These are phyloP conservation scores for Corrigiola litoralis DNA, from an alignment of 179 eudicot genomes.

Conservation along the genomic window DNA sequence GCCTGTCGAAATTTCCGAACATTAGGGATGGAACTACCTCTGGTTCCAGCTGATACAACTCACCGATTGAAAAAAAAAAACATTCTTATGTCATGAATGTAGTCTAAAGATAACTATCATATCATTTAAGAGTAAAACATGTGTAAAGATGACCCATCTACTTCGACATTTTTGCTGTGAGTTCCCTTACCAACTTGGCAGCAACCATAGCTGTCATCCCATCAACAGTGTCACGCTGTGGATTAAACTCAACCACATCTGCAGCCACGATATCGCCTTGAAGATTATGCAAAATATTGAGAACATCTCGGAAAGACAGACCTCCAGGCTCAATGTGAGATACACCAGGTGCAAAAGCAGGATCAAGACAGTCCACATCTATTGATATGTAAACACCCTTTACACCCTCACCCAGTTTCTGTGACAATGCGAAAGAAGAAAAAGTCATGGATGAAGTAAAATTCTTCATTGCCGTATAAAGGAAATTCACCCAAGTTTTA, in stretches of 20 bases:
- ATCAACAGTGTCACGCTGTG: slow-evolving; percentile 94
- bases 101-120: too few species aligned
- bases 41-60: neutral
- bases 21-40: neutral
- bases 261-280: slow-evolving; percentile 85
- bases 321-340: slow-evolving; percentile 98
- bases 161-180: slow-evolving; percentile 81
- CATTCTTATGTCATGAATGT: too few species aligned
- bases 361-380: slow-evolving; percentile 89
- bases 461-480: neutral
- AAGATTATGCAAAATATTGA: slow-evolving; percentile 88
- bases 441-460: neutral
- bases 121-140: neutral
- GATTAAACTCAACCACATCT: slow-evolving; percentile 96
- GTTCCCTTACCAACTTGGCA: slow-evolving; percentile 86
- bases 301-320: slow-evolving; percentile 87
- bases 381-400: slow-evolving; percentile 93
- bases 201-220: slow-evolving; percentile 99
- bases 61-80: too few species aligned
- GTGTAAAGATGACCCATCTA: slow-evolving; percentile 16
- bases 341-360: slow-evolving; percentile 96
- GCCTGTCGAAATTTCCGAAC: too few species aligned
- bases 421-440: slow-evolving; percentile 10
- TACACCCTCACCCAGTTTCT: slow-evolving; percentile 97
- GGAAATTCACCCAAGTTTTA: neutral